Evolutionary conservation across 305 asterid species (phyloP), one percentile per base, ranked within the genome.

Genomic region (Fraxinus baroniana): DNA sequence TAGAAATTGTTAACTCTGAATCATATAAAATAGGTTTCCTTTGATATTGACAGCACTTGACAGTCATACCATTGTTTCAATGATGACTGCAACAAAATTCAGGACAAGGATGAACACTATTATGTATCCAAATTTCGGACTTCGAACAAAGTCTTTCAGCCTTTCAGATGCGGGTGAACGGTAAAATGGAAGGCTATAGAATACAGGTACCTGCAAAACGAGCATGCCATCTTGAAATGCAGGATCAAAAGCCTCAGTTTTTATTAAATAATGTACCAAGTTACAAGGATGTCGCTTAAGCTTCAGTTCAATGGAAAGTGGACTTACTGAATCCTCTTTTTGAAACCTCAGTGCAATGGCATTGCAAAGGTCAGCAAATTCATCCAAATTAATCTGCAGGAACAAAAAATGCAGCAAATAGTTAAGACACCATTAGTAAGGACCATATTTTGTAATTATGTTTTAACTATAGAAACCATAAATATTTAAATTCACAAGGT

Each of bases 311-410:
- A 74, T 26, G 36, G 74, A 71, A 71, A 71, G 24, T 32, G 49
- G 83, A 87, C 87, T 91, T 87, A 94, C 99, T 18, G 88, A 85
- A 72, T 95, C 92, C 90, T 93, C 99, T 89, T 94, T 96, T 87
- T 96, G 98, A 88, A 96, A 96, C 88, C 91, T 91, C 78, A 96
- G 92, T 46, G 95, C 97, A 74, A 96, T 96, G 57, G 99, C 97
- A 60, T 90, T 90, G 79, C 98, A 91, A 75, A 96, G 93, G 89
- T 96, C 98, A 55, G 87, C 84, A 90, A 96, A 96, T 88, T 96
- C 98, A 7, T 87, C 95, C 94, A 94, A 89, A 85, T 87, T 90
- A 83, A 96, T 94, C 99, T 96, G 98, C 87, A 90, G 28, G 71
- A 83, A 88, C 88, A 86, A 70, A 60, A 71, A 83, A 66, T 9